Percentiles rank a stretch among this genome's conserved stretches.
Evolutionary conservation across 306 rosid genomes (phyloP).

Genomic region (Quercus engelmannii): DNA sequence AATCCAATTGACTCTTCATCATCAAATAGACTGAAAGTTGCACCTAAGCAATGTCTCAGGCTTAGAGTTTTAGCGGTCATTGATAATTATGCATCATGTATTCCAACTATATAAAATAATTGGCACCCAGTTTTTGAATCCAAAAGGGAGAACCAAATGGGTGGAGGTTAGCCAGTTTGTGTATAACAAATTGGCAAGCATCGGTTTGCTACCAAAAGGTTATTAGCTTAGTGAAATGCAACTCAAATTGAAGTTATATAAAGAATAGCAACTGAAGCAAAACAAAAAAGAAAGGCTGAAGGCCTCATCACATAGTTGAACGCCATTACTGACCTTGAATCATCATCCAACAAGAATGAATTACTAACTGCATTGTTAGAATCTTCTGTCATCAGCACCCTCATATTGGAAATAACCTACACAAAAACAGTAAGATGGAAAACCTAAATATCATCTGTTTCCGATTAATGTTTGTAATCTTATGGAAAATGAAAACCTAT

Average conservation of each 20-base stretch:
- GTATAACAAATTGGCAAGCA: not conserved
- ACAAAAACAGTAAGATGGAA: constrained; percentile 18
- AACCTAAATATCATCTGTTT: constrained; percentile 17
- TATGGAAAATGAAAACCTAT: not conserved
- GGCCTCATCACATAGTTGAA: constrained; percentile 8
- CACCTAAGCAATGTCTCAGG: not conserved
- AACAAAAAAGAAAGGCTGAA: not conserved
- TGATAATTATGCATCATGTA: not conserved
- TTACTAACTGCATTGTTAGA: constrained; percentile 59
- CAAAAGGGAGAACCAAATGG: not conserved
- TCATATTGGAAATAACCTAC: constrained; percentile 58
- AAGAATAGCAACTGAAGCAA: not conserved
- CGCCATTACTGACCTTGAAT: constrained; percentile 42
- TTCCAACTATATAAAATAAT: not conserved
- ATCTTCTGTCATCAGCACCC: constrained; percentile 65
- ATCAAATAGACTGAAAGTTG: no score
- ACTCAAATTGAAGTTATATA: not conserved
- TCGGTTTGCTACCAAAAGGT: not conserved
- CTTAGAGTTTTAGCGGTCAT: constrained; percentile 7
- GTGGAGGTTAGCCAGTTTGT: not conserved
- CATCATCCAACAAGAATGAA: constrained; percentile 64
- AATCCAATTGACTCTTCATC: no score
- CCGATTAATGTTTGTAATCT: not conserved
- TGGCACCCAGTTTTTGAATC: not conserved
- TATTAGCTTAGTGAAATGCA: not conserved